Base-by-base conservation (phyloP, 225 moss, liverwort and hornwort genomes). In the Takakia lepidozioides region DNA sequence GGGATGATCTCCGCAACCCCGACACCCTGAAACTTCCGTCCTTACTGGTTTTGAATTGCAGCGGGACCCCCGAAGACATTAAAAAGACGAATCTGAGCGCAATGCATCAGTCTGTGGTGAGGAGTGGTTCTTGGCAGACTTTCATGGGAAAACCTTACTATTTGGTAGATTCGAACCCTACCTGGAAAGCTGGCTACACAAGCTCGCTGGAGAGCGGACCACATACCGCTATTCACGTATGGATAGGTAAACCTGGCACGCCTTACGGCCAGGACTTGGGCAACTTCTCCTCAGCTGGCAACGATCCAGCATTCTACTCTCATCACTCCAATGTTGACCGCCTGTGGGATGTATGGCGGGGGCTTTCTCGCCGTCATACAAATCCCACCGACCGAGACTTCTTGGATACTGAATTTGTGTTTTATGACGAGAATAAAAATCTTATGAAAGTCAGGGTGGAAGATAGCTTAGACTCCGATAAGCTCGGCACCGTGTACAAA, bases 291-390 rank as follows among this genome's bases (percentile, higher is more conserved):
- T 52, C 30, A 30, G 17, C 27, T 11, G 29, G 14, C 5, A 52
- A 52, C 1, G 65, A 58, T 19, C 58, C 65, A 9, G 10, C 51
- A 3, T 65, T 58, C 44, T 58, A 43, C 35, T 25, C 43, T n/a
- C 65, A 66, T 20, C 58, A 58, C 42, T 0, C 14, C 42, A 66
- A 66, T 13, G 21, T 59, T 2, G 58, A 58, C 41, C 43, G 58
- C 34, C 7, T 66, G 25, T 66, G 51, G 45, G 15, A 27, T 28
- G 43, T 44, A 29, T 25, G 54, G 51, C n/a, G n/a, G n/a, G 19
- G 40, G 46, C 15, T 19, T 27, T 16, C 29, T 3, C 30, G 51
- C 8, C 30, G 5, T 3, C 4, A 36, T 3, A 52, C 30, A 36
- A 21, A 52, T 18, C 29, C 21, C 2, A 27, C 17, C 4, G 51